These are phyloP conservation scores for Penicillium aurantiogriseum DNA, from an alignment of 2,329 filamentous ascomycete species.

Conservation along the genomic window DNA sequence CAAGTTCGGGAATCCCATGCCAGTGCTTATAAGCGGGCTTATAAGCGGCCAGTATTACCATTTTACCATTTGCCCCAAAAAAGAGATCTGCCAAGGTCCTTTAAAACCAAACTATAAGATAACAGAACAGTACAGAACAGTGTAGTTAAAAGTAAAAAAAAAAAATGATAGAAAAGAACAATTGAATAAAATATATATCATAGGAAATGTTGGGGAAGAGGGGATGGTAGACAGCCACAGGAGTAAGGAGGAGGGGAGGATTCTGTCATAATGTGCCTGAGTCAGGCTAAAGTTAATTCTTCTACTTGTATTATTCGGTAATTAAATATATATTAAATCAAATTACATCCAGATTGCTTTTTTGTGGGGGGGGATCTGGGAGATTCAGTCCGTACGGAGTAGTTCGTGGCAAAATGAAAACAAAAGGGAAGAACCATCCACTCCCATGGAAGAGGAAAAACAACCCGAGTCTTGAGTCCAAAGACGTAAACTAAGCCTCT, in stretches of 20 bases:
- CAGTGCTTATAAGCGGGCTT: neutral
- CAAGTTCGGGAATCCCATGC: conserved; percentile 1
- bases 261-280: conserved; percentile 22
- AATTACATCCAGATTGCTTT: conserved; percentile 15
- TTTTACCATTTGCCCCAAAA: neutral
- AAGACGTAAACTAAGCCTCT: neutral
- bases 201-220: neutral
- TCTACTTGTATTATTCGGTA: neutral
- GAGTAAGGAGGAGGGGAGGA: conserved; percentile 3
- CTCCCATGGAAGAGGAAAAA: conserved; percentile 2
- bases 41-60: neutral
- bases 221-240: conserved; percentile 13
- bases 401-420: neutral
- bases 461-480: neutral
- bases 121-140: neutral
- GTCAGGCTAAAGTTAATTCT: conserved; percentile 23
- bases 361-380: conserved; percentile 8
- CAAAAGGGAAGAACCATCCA: neutral
- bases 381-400: neutral
- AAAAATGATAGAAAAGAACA: neutral
- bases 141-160: too few species aligned
- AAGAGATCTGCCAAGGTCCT: neutral
- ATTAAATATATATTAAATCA: conserved; percentile 8
- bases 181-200: neutral
- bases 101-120: neutral